Percentiles rank a stretch among this genome's conserved stretches.
phyloP scores from a whole-genome alignment of 352 stramenopile genomes.

The Pelagophyceae sp. region DNA sequence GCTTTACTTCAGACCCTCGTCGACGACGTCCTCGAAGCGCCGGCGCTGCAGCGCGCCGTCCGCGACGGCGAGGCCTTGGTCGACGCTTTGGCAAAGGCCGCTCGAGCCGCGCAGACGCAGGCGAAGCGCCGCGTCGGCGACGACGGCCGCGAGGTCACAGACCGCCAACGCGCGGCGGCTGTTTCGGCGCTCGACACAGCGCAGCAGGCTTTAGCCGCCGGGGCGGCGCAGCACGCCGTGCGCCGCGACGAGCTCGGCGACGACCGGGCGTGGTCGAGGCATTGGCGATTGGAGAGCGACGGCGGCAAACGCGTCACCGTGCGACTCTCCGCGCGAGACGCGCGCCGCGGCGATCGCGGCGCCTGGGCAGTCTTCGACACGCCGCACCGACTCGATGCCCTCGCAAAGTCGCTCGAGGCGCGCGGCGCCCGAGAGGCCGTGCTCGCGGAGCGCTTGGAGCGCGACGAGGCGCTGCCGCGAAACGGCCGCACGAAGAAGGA shows the following conservation, averaged over 20 bases:
- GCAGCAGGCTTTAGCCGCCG: background rate
- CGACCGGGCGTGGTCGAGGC: background rate
- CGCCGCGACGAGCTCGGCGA: conserved; percentile 1
- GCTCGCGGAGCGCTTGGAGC: background rate
- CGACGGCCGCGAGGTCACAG: background rate
- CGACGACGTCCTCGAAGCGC: conserved; percentile 1
- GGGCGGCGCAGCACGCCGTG: background rate
- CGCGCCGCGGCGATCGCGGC: background rate
- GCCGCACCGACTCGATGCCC: background rate
- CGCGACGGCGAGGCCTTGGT: background rate
- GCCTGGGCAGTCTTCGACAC: background rate
- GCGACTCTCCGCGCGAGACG: background rate
- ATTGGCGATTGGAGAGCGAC: background rate
- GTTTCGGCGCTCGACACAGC: background rate
- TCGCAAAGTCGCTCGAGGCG: background rate
- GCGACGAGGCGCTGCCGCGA: background rate
- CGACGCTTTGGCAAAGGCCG: background rate
- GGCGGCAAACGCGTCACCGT: background rate
- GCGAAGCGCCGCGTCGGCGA: background rate
- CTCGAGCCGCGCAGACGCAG: background rate
- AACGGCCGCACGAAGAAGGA: background rate
- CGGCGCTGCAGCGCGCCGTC: background rate
- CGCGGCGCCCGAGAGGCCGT: background rate
- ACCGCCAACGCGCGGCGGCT: background rate
- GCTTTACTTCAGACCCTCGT: background rate